Evolutionary conservation across 2,329 filamentous ascomycete species (phyloP).

Genomic region (Paecilomyces variotii): DNA sequence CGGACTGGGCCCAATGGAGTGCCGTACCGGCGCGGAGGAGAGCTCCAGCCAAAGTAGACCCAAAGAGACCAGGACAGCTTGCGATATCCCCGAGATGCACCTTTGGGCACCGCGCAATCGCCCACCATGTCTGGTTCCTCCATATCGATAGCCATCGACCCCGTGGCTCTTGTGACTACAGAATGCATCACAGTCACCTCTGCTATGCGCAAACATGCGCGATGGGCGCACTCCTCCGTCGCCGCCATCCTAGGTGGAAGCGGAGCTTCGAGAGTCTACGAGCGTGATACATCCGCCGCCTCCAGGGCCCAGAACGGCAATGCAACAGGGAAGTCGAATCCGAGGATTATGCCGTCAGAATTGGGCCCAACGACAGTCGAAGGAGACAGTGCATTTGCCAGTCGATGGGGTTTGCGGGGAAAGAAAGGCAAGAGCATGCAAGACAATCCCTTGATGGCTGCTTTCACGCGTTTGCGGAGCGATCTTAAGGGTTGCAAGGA

Average conservation of each 20-base stretch:
- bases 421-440: constrained; percentile 97
- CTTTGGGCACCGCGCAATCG: constrained; percentile 11
- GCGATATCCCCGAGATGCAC: constrained; percentile 9
- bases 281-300: constrained; percentile 34
- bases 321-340: constrained; percentile 8
- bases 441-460: constrained; percentile 92
- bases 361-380: constrained; percentile 21
- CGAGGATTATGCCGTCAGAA: constrained; percentile 12
- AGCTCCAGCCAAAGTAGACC: neutral
- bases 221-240: constrained; percentile 92
- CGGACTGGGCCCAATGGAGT: neutral
- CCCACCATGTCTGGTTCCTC: constrained; percentile 24
- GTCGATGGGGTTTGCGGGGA: constrained; percentile 85
- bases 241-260: constrained; percentile 84
- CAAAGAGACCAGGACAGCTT: neutral
- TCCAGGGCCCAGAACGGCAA: constrained; percentile 23
- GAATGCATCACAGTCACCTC: constrained; percentile 99
- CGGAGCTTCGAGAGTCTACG: constrained; percentile 38
- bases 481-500: constrained; percentile 87
- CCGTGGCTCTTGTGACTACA: constrained; percentile 87
- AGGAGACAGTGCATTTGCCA: constrained; percentile 51
- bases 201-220: constrained; percentile 93
- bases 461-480: constrained; percentile 80
- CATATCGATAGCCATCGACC: constrained; percentile 76
- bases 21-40: neutral